These are phyloP conservation scores for Umbilicus rupestris DNA, from an alignment of 164 flowering plant genomes.

Conservation along the genomic window DNA sequence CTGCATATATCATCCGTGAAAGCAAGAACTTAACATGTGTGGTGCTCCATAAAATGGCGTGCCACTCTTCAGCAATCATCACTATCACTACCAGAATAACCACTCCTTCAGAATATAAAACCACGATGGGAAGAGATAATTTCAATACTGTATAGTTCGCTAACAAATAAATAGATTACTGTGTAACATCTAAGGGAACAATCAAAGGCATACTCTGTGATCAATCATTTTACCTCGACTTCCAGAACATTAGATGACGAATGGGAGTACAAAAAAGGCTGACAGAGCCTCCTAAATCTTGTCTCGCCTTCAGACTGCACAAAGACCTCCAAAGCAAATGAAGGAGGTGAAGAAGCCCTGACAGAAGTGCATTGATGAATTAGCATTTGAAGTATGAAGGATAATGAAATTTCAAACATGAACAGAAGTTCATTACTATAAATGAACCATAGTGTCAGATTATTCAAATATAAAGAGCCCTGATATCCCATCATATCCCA, in stretches of 20 bases:
- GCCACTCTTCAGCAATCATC: background rate
- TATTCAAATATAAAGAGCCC: background rate
- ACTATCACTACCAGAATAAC: background rate
- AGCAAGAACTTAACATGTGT: background rate
- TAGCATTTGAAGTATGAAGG: background rate
- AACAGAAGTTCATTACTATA: background rate
- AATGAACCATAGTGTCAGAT: background rate
- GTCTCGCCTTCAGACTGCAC: slow-evolving; percentile 94
- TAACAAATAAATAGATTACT: background rate
- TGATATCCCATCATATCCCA: background rate
- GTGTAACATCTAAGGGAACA: background rate
- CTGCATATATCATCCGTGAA: background rate
- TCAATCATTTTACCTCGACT: slow-evolving; percentile 64
- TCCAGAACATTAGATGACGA: slow-evolving; percentile 90
- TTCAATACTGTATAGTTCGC: background rate
- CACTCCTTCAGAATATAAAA: background rate
- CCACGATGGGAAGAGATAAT: background rate
- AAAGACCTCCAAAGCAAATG: slow-evolving; percentile 96
- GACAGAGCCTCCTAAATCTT: slow-evolving; percentile 87
- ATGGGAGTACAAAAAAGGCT: slow-evolving; percentile 87
- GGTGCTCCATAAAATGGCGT: background rate
- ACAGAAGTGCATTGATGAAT: background rate
- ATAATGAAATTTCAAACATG: background rate
- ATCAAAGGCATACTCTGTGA: background rate
- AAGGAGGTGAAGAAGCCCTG: slow-evolving; percentile 94